These are phyloP conservation scores for Cymbidium sinense DNA, from an alignment of 106 monocot genomes.

Conservation along the genomic window DNA sequence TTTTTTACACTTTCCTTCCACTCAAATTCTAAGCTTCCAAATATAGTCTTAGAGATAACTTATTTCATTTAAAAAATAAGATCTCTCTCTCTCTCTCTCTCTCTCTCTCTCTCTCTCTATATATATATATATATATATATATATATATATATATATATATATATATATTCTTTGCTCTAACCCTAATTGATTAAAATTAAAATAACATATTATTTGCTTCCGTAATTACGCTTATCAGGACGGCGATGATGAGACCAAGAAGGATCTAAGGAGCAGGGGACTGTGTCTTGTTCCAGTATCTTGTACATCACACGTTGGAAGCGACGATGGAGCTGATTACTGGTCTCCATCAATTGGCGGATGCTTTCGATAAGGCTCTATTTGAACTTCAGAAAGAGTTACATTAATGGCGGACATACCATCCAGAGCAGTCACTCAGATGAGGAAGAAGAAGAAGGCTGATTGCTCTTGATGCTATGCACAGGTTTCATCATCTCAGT, in stretches of 20 bases:
- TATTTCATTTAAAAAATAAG: too few species aligned
- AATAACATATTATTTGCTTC: too few species aligned
- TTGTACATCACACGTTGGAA: constrained; percentile 54
- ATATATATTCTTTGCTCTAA: not conserved
- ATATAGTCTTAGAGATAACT: too few species aligned
- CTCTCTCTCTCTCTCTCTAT: too few species aligned
- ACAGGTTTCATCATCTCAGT: not conserved
- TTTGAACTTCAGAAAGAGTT: not conserved
- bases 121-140: not conserved
- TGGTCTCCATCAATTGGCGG: constrained; percentile 52
- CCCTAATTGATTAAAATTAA: too few species aligned
- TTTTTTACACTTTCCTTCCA: too few species aligned
- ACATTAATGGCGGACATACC: not conserved
- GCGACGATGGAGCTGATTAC: constrained; percentile 60
- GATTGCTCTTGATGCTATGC: constrained; percentile 11
- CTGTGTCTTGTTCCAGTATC: constrained; percentile 74
- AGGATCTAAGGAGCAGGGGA: constrained; percentile 74
- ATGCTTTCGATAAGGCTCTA: not conserved
- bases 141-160: not conserved
- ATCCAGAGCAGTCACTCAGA: constrained; percentile 2
- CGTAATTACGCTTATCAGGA: constrained; percentile 2
- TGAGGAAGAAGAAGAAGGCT: not conserved
- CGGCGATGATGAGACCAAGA: constrained; percentile 29
- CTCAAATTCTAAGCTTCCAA: too few species aligned
- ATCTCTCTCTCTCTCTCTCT: too few species aligned